These are phyloP conservation scores for Vitis cinerea DNA, from an alignment of 164 flowering plant genomes.

Conservation along the genomic window DNA sequence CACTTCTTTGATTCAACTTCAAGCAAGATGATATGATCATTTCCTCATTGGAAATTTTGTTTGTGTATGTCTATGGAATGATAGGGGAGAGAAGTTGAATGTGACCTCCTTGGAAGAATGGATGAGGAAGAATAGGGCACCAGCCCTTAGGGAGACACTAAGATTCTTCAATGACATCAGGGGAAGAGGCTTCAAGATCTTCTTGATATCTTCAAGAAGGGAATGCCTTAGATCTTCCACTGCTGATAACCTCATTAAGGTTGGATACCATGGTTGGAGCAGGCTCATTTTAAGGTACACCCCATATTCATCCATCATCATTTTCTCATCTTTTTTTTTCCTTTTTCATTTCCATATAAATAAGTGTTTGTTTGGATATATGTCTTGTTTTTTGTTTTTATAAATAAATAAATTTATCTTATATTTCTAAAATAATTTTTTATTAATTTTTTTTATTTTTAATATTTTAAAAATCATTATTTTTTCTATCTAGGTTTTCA, in stretches of 20 bases:
- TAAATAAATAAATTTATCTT: no score
- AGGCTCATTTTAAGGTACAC: constrained; percentile 55
- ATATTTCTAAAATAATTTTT: no score
- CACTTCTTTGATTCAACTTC: no score
- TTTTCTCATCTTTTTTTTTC: neutral
- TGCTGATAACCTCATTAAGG: constrained; percentile 60
- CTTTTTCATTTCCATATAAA: neutral
- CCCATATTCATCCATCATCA: neutral
- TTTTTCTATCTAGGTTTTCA: no score
- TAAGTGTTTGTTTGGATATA: no score
- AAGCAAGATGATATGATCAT: no score
- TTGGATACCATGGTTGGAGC: constrained; percentile 66
- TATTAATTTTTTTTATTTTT: no score
- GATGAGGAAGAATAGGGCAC: constrained; percentile 58
- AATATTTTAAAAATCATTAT: no score
- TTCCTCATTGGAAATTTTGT: neutral
- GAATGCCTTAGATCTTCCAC: constrained; percentile 63
- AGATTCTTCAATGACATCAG: constrained; percentile 57
- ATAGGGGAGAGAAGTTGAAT: constrained; percentile 64
- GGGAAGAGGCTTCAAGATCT: constrained; percentile 49
- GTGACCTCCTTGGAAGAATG: constrained; percentile 49
- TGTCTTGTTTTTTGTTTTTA: no score
- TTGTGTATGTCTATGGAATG: constrained; percentile 3
- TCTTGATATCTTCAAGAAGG: constrained; percentile 62
- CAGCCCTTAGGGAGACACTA: constrained; percentile 49